Conservation (phyloP, 768 basidiomycete species). For the Astraeus odoratus region DNA sequence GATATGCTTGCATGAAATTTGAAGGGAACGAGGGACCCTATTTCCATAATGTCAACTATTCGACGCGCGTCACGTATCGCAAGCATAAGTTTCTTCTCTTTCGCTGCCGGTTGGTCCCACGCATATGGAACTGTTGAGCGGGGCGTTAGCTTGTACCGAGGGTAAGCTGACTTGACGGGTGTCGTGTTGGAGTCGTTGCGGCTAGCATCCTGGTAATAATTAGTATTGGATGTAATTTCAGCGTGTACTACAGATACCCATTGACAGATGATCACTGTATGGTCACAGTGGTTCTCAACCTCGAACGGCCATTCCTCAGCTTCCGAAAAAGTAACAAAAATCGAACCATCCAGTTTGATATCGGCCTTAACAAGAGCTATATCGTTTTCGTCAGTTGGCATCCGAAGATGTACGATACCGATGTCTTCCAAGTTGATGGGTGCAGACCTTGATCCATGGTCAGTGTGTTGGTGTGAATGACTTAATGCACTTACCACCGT, state of each 20-base stretch:
- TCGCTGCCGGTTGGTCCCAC: constrained; percentile 89
- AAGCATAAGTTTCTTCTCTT: constrained; percentile 72
- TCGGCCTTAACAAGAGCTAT: constrained; percentile 66
- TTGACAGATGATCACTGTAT: constrained; percentile 63
- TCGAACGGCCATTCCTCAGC: constrained; percentile 81
- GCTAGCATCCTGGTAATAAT: constrained; percentile 35
- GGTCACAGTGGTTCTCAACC: constrained; percentile 84
- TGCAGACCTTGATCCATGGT: constrained; percentile 59
- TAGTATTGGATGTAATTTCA: neutral
- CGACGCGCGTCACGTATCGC: constrained; percentile 54
- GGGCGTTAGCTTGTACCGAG: constrained; percentile 51
- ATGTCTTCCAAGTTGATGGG: constrained; percentile 91
- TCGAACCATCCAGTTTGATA: constrained; percentile 76
- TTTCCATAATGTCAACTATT: constrained; percentile 88
- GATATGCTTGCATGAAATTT: constrained; percentile 58
- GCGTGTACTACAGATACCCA: constrained; percentile 38
- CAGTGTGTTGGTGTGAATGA: neutral
- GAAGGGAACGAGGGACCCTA: constrained; percentile 87
- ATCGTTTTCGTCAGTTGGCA: constrained; percentile 36
- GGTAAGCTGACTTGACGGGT: constrained; percentile 30
- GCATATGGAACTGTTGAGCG: constrained; percentile 63
- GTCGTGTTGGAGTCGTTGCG: constrained; percentile 29
- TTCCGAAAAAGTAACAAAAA: constrained; percentile 71
- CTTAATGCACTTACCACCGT: constrained; percentile 53
- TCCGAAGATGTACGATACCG: constrained; percentile 70